Evolutionary conservation across 805 yeast species (phyloP).

Genomic region (Pichia occidentalis): DNA sequence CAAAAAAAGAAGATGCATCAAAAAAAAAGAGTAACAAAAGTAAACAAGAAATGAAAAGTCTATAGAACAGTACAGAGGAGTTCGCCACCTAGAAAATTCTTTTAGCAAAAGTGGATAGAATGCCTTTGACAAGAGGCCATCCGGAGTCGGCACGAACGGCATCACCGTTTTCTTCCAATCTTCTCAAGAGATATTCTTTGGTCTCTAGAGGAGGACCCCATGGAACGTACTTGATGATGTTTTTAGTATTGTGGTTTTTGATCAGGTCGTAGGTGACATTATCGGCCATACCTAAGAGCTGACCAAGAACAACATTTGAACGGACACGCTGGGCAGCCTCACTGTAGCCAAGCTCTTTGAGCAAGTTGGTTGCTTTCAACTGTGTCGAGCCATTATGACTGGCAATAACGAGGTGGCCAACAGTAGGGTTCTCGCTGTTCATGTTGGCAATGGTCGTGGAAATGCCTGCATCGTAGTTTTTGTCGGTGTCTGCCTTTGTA

Average conservation of each 20-base stretch:
- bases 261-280: conserved; percentile 73
- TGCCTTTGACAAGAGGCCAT: conserved; percentile 60
- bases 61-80: background rate
- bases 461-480: conserved; percentile 66
- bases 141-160: conserved; percentile 84
- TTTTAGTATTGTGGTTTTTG: conserved; percentile 53
- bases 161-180: conserved; percentile 94
- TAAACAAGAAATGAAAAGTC: too few relatives aligned
- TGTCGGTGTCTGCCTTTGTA: conserved; percentile 76
- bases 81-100: conserved; percentile 23
- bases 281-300: conserved; percentile 94
- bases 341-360: conserved; percentile 23
- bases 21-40: too few relatives aligned
- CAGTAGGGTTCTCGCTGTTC: conserved; percentile 34
- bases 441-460: conserved; percentile 54
- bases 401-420: conserved; percentile 83
- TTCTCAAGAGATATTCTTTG: conserved; percentile 78
- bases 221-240: conserved; percentile 89
- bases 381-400: conserved; percentile 84
- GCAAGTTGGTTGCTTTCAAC: conserved; percentile 55
- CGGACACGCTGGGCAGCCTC: conserved; percentile 27
- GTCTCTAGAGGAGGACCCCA: conserved; percentile 98
- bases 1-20: too few relatives aligned
- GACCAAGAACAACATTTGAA: conserved; percentile 76
- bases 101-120: conserved; percentile 31